These are phyloP conservation scores for Pseudoturritis turrita DNA, from an alignment of 345 rosid species.

Conservation along the genomic window DNA sequence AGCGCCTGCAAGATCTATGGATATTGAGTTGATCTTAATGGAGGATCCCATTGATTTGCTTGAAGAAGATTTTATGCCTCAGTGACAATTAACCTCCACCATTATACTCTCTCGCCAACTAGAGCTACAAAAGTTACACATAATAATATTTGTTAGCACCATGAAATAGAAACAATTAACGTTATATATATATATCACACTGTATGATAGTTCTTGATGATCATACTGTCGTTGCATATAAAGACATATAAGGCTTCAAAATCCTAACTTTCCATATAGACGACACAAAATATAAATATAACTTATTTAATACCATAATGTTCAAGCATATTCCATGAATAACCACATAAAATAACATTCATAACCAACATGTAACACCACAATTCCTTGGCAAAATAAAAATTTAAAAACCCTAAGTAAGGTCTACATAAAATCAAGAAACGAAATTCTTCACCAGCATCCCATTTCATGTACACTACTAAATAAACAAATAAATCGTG, in stretches of 20 bases:
- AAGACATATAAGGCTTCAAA: constrained; percentile 7
- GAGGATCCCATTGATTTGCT: constrained; percentile 42
- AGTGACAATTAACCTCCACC: constrained; percentile 33
- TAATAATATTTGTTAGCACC: background rate
- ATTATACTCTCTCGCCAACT: constrained; percentile 28
- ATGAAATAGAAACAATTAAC: background rate
- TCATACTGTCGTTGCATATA: background rate
- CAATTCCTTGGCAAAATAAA: background rate
- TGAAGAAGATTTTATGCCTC: constrained; percentile 22
- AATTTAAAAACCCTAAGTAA: constrained; percentile 48
- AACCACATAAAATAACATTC: constrained; percentile 52
- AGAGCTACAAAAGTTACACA: background rate
- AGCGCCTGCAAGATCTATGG: constrained; percentile 44
- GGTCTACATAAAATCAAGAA: constrained; percentile 28
- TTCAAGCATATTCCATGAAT: constrained; percentile 14
- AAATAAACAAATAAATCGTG: constrained; percentile 4
- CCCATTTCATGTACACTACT: background rate
- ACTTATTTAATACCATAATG: background rate
- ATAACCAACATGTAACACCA: constrained; percentile 10
- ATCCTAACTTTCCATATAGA: constrained; percentile 11
- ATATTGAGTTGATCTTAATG: constrained; percentile 51
- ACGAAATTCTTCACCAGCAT: constrained; percentile 7
- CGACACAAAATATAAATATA: background rate
- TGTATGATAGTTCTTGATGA: background rate
- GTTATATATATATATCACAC: background rate